Base-by-base conservation (phyloP, 306 rosid genomes). In the Gillenia trifoliata region DNA sequence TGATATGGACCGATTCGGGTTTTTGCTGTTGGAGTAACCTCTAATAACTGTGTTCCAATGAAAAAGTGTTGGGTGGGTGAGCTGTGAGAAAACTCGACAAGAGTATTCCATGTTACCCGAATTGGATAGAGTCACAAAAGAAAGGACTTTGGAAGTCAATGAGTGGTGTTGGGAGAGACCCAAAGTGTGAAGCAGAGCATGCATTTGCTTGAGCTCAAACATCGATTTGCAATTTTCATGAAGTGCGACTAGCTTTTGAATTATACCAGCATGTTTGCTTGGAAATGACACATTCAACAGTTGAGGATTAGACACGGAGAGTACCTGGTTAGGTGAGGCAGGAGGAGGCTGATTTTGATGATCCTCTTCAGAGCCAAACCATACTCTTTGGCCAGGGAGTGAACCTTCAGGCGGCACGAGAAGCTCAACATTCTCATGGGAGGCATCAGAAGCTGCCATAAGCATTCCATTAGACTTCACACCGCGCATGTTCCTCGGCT, bases 401-500 rank as follows among this genome's bases (percentile, higher is more conserved):
- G 97, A 92, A 79, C 78, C 90, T 68, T 86, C 86, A 3, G 97
- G 97, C 67, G 98, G 97, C 71, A 78, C 82, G 70, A 94, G 90
- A 86, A 91, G 97, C 86, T 94, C 96, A 75, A 94, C 93, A 73
- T 86, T 87, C 66, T 88, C 91, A 72, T 90, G 97, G 50, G 86
- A 82, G 43, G 87, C 83, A 85, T 94, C 96, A 71, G 97, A 91
- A 75, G 98, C 98, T 41, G 97, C 98, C 96, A 94, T 87, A 73
- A 94, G 91, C 98, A 94, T 94, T 76, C 98, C 98, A 40, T 70
- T 50, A 49, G 98, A 94, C 83, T 91, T 91, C 73, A 94, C 89
- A 23, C 96, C 97, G 68, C 97, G 93, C 98, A 94, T 91, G 83
- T 90, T 94, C 83, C 98, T 88, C 26, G 96, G 88, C 87, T 94